phyloP scores from a whole-genome alignment of 805 yeast genomes.

The Starmerella sirachaensis region DNA sequence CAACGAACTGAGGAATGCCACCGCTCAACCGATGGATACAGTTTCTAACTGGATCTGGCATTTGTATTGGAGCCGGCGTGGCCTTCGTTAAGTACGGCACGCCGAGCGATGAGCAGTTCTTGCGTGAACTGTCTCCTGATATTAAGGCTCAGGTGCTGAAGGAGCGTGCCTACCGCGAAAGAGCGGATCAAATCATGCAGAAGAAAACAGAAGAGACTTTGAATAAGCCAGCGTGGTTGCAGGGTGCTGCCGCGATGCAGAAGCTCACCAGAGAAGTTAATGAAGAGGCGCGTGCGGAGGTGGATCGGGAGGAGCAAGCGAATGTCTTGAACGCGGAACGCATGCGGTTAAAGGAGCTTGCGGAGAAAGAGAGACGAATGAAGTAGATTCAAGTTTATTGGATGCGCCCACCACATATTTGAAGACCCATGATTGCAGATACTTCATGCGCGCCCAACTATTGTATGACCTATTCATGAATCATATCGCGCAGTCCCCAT shows the following conservation, averaged over 20 bases:
- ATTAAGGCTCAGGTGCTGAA: slow-evolving; percentile 61
- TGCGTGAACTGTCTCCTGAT: slow-evolving; percentile 70
- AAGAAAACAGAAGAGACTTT: slow-evolving; percentile 14
- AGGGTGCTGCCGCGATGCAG: slow-evolving; percentile 24
- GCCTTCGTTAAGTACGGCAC: slow-evolving; percentile 58
- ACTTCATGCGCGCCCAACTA: too few species aligned
- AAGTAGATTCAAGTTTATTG: not conserved
- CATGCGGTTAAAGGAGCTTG: slow-evolving; percentile 8
- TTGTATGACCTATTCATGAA: too few species aligned
- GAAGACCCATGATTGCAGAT: too few species aligned
- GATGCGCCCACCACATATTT: not conserved
- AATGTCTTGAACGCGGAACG: slow-evolving; percentile 7
- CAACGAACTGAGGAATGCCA: slow-evolving; percentile 15
- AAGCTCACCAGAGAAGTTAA: slow-evolving; percentile 22
- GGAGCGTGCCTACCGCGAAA: slow-evolving; percentile 30
- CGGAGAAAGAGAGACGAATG: slow-evolving; percentile 7
- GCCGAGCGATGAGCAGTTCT: slow-evolving; percentile 74
- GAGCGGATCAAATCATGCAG: slow-evolving; percentile 21
- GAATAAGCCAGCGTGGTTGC: slow-evolving; percentile 27
- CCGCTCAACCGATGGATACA: slow-evolving; percentile 22
- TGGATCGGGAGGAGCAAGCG: slow-evolving; percentile 16
- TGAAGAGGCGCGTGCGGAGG: slow-evolving; percentile 21
- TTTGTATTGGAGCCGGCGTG: slow-evolving; percentile 56
- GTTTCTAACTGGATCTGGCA: slow-evolving; percentile 40
- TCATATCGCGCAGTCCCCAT: too few species aligned